Base-by-base conservation (phyloP, 805 yeast species). In the Wickerhamomyces bisporus region DNA sequence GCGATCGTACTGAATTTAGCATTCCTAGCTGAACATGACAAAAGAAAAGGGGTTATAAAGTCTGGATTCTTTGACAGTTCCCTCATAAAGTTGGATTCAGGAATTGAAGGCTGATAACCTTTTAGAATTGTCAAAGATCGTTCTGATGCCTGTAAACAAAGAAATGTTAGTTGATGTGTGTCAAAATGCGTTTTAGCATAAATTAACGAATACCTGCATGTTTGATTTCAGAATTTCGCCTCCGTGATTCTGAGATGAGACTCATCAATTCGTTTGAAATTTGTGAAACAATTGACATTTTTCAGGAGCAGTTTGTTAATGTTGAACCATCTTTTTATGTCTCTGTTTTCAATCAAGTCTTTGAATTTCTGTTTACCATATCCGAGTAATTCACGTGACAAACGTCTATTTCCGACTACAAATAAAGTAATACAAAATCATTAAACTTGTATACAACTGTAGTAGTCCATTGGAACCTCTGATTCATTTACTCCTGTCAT, bases 1-100 rank as follows among this genome's bases (percentile, higher is more conserved):
- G 96, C 79, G 14, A 81, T 68, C 2, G 84, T 69, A 18, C 82
- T 76, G 45, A 84, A 69, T 53, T 86, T 86, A 8, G 84, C 80
- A 58, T 83, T 86, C 35, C 84, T 74, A 0, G 91, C 72, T 10
- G 79, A 73, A 49, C 95, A 82, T 0, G 95, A 79, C 34, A 80
- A 57, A 11, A 85, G 56, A 42, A 86, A 80, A 0, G 97, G 96
- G 4, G 68, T 62, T 4, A 79, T 70, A 49, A 82, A 79, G 30
- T 73, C 76, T 0, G 77, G 65, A 42, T 72, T 67, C 20, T 66
- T 58, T 1, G 73, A 47, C 17, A 79, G 57, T 6, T 53, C 62
- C 39, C 54, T 52, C 14, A 64, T 40, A 39, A 62, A 56, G 6
- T 36, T 47, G 0, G 40, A 8, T 28, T 61, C 68, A 8, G 53